Conservation (phyloP, 768 basidiomycete species). For the Austroboletus eburneus region DNA sequence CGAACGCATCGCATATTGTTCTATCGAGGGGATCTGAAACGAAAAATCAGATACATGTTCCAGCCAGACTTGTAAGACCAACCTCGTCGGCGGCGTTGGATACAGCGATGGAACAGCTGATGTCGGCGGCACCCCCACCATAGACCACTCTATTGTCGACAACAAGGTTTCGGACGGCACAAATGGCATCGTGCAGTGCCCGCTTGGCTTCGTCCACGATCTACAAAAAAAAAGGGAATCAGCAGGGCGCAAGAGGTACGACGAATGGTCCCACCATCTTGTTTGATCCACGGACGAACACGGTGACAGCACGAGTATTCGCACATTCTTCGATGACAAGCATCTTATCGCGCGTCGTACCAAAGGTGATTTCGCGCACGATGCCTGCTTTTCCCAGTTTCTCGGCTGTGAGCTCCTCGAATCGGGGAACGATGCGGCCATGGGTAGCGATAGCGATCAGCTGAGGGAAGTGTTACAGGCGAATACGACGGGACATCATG, state of each 20-base stretch:
- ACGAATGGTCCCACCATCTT: conserved; percentile 78
- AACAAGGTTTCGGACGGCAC: conserved; percentile 93
- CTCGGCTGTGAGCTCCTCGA: conserved; percentile 87
- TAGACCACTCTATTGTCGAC: conserved; percentile 97
- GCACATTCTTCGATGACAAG: conserved; percentile 98
- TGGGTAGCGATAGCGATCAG: conserved; percentile 98
- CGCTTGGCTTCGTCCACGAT: conserved; percentile 99
- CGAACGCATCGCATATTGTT: conserved; percentile 99
- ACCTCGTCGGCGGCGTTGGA: conserved; percentile 93
- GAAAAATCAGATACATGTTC: conserved; percentile 1
- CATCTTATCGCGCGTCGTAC: conserved; percentile 99
- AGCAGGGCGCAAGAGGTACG: not conserved
- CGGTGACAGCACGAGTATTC: conserved; percentile 92
- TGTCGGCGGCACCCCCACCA: conserved; percentile 97
- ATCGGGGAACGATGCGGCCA: conserved; percentile 96
- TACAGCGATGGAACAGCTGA: conserved; percentile 91
- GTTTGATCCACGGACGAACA: conserved; percentile 96
- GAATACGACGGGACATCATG: not conserved
- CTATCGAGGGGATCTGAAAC: conserved; percentile 84
- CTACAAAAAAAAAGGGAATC: conserved; percentile 44
- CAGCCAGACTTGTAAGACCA: conserved; percentile 6
- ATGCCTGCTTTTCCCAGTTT: conserved; percentile 94
- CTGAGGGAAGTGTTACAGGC: conserved; percentile 35
- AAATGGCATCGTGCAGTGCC: conserved; percentile 95
- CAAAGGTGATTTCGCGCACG: conserved; percentile 92